These are phyloP conservation scores for Fusarium goolgardi DNA, from an alignment of 2,329 filamentous ascomycete genomes.

Conservation along the genomic window DNA sequence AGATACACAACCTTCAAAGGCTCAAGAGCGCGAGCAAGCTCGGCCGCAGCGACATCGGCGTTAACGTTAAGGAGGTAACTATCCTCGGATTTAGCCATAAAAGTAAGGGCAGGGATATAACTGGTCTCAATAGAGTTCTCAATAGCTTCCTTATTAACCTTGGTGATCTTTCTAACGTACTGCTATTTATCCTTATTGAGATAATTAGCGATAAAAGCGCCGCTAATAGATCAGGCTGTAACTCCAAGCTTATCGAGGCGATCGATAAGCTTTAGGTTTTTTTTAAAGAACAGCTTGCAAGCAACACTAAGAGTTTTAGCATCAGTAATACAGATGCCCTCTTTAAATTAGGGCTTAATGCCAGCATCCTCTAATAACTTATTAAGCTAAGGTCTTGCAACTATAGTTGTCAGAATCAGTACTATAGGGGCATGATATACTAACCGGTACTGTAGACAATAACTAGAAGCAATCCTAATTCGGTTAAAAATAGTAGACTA, in stretches of 20 bases:
- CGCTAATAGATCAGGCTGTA: slow-evolving; percentile 87
- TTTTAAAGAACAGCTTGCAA: slow-evolving; percentile 91
- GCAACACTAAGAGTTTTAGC: slow-evolving; percentile 93
- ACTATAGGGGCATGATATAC: not conserved
- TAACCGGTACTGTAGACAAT: slow-evolving; percentile 93
- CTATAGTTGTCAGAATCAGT: not conserved
- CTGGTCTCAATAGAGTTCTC: slow-evolving; percentile 91
- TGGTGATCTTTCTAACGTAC: slow-evolving; percentile 93
- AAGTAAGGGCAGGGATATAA: slow-evolving; percentile 92
- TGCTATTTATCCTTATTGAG: slow-evolving; percentile 97
- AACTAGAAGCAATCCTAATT: slow-evolving; percentile 93
- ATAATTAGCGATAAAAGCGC: slow-evolving; percentile 93
- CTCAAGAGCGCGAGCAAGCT: slow-evolving; percentile 87
- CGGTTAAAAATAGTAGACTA: slow-evolving; percentile 89
- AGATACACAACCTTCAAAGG: slow-evolving; percentile 98
- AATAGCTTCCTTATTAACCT: slow-evolving; percentile 90
- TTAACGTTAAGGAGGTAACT: slow-evolving; percentile 97
- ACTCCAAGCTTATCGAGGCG: slow-evolving; percentile 91
- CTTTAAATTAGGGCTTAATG: slow-evolving; percentile 94
- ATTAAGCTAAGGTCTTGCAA: slow-evolving; percentile 75
- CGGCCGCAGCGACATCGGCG: slow-evolving; percentile 94
- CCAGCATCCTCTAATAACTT: slow-evolving; percentile 89
- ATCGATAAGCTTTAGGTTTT: slow-evolving; percentile 83
- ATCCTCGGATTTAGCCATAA: slow-evolving; percentile 92
- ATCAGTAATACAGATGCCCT: slow-evolving; percentile 95